These are phyloP conservation scores for Sherardia arvensis DNA, from an alignment of 257 asterid species.

Conservation along the genomic window DNA sequence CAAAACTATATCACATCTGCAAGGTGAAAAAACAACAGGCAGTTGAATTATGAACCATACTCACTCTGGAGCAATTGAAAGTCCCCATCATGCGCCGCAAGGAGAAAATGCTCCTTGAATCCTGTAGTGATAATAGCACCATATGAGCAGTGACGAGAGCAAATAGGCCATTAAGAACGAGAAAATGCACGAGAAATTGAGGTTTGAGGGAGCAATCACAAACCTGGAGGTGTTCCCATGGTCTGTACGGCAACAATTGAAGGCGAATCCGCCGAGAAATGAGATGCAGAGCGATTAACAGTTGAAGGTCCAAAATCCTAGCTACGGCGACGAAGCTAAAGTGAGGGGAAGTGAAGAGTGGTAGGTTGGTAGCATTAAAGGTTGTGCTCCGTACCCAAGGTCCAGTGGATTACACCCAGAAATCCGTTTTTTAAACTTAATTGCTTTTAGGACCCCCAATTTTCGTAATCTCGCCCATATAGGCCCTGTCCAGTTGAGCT, in stretches of 20 bases:
- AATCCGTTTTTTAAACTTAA: too few species aligned
- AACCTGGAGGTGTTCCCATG: neutral
- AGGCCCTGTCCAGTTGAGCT: too few species aligned
- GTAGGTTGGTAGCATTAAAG: too few species aligned
- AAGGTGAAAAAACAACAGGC: neutral
- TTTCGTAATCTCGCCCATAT: too few species aligned
- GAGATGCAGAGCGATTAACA: neutral
- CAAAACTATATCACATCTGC: neutral
- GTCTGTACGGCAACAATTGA: neutral
- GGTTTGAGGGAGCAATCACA: neutral
- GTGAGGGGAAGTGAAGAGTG: too few species aligned
- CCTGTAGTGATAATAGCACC: neutral
- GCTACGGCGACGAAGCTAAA: too few species aligned
- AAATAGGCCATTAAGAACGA: neutral
- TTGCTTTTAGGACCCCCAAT: too few species aligned
- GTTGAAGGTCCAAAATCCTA: too few species aligned
- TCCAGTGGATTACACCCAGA: too few species aligned
- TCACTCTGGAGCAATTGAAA: slow-evolving; percentile 4
- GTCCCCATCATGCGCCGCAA: neutral
- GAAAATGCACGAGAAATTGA: neutral
- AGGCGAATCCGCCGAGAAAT: neutral
- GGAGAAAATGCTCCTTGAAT: neutral
- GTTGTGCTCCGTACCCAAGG: too few species aligned
- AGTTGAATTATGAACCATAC: neutral
- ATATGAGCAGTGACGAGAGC: neutral